Conservation (phyloP, 805 yeast species). For the Barnettozyma siamensis region DNA sequence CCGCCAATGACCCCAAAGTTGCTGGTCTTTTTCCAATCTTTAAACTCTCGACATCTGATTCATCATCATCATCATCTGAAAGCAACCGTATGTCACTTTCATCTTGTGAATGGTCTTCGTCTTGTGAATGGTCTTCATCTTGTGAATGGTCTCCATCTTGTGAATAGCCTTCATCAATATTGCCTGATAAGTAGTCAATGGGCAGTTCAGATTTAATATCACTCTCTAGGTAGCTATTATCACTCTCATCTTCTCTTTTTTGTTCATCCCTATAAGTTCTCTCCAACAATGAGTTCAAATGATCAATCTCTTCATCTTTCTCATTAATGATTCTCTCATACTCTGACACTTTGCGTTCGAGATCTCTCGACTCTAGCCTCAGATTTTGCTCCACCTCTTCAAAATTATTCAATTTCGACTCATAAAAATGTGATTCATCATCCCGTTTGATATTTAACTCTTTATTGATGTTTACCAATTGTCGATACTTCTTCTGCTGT, state of each 20-base stretch:
- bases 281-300: slow-evolving; percentile 17
- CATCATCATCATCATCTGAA: slow-evolving; percentile 4
- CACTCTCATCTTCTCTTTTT: slow-evolving; percentile 1
- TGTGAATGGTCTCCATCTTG: background rate
- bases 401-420: slow-evolving; percentile 13
- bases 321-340: background rate
- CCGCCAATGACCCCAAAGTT: slow-evolving; percentile 4
- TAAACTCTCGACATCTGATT: slow-evolving; percentile 8
- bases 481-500: slow-evolving; percentile 7
- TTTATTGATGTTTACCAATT: slow-evolving; percentile 12
- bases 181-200: background rate
- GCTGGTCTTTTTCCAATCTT: background rate
- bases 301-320: slow-evolving; percentile 14
- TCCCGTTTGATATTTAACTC: slow-evolving; percentile 11
- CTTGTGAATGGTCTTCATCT: background rate
- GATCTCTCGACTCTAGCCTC: background rate
- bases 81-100: background rate
- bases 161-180: slow-evolving; percentile 1
- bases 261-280: slow-evolving; percentile 1
- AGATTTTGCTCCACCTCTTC: slow-evolving; percentile 15
- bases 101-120: background rate
- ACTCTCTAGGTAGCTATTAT: slow-evolving; percentile 4
- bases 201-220: background rate
- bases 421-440: slow-evolving; percentile 15
- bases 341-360: background rate